Evolutionary conservation across 441 rosid species (phyloP), one percentile per base, ranked within the genome.

Genomic region (Pelargonium myrrhifolium): DNA sequence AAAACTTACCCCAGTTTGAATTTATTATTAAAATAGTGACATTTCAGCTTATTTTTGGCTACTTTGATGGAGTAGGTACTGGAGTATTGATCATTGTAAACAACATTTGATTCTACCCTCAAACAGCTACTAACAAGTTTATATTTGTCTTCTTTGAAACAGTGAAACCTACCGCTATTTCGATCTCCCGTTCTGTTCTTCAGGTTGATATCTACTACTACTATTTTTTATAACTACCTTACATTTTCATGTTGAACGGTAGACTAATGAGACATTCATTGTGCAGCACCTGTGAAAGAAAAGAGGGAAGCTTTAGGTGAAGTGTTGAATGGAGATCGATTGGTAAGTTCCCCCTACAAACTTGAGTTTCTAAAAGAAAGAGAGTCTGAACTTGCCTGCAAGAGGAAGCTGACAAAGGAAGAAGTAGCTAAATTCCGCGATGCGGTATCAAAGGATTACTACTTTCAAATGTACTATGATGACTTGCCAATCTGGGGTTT

Each of bases 401-500:
- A 65, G 22, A 64, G 39, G 40, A 61, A 4, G 17, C 75, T 75
- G 18, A 51, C 68, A 3, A 75, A 68, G 60, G 75, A 59, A 22
- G 75, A 75, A 45, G 78, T 75, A 21, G 69, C 75, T 2, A 68
- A 51, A 42, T 75, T 75, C 62, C 75, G 75, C 9, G 18, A 58
- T 31, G 78, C 75, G 3, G 65, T 75, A 15, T 12, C 35, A 69
- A 73, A 76, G 51, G 79, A 76, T 47, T 76, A 76, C 58, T 76
- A 76, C 66, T 72, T 76, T 35, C 76, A 72, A 71, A 75, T 75
- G 78, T 75, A 75, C 47, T 75, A 71, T 10, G 78, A 75, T 24
- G 78, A 75, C 72, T 65, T 76, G 35, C 79, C 79, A 20, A 76
- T 76, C 35, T 76, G 76, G 76, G 76, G 76, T 9, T 76, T 76